A percentile compares a stretch with the other conserved stretches of the same genome.
Conservation (phyloP, 768 basidiomycete genomes). For the Tricholoma sp. region DNA sequence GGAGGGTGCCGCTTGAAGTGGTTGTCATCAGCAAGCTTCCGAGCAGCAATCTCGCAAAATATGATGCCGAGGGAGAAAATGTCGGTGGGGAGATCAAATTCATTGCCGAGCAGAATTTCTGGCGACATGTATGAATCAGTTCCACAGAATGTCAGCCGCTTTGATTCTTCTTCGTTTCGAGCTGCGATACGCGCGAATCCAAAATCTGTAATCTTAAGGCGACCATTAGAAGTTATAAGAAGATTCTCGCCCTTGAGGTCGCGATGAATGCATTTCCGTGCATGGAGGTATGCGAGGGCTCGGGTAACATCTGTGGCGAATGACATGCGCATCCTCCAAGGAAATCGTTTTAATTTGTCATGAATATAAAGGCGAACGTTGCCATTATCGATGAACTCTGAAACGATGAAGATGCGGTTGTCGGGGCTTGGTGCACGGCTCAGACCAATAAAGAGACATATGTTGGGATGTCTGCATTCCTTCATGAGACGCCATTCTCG, state of each 20-base stretch:
- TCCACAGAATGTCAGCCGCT: slow-evolving; percentile 82
- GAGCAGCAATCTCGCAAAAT: slow-evolving; percentile 85
- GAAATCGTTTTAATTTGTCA: slow-evolving; percentile 76
- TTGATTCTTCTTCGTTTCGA: slow-evolving; percentile 83
- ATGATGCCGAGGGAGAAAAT: slow-evolving; percentile 92
- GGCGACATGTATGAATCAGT: slow-evolving; percentile 97
- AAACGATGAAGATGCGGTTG: slow-evolving; percentile 88
- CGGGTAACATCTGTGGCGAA: slow-evolving; percentile 95
- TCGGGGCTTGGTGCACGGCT: slow-evolving; percentile 74
- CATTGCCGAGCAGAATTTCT: slow-evolving; percentile 85
- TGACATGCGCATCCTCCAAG: slow-evolving; percentile 90
- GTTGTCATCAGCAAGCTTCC: slow-evolving; percentile 79
- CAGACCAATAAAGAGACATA: slow-evolving; percentile 90
- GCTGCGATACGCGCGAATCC: slow-evolving; percentile 95
- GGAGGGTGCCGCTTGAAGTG: slow-evolving; percentile 78
- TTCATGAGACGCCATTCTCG: slow-evolving; percentile 99
- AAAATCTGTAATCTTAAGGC: slow-evolving; percentile 98
- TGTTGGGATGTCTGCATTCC: slow-evolving; percentile 89
- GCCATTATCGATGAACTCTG: slow-evolving; percentile 90
- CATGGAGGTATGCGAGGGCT: slow-evolving; percentile 96
- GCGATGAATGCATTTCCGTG: slow-evolving; percentile 81
- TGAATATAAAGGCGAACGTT: slow-evolving; percentile 91
- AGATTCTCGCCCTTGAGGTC: slow-evolving; percentile 98
- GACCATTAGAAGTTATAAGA: slow-evolving; percentile 89
- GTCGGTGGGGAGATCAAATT: slow-evolving; percentile 93